Evolutionary conservation across 306 rosid species (phyloP).

Genomic region (Delonix regia): DNA sequence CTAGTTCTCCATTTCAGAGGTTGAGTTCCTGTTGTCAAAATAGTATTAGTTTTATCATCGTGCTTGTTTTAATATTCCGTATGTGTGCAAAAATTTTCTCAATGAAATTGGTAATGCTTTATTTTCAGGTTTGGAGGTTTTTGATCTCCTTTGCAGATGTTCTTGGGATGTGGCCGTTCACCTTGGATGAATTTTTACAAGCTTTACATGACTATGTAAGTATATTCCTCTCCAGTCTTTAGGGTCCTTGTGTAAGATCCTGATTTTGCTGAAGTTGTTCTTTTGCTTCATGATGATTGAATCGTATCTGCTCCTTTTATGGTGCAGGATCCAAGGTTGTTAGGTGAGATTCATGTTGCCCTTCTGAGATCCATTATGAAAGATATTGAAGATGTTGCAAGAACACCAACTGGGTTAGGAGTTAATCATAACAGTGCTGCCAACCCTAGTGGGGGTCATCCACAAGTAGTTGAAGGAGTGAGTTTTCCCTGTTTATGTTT

Average conservation of each 20-base stretch:
- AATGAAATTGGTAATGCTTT: slow-evolving; percentile 24
- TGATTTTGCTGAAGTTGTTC: slow-evolving; percentile 23
- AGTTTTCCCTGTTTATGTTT: slow-evolving; percentile 24
- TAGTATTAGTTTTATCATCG: slow-evolving; percentile 5
- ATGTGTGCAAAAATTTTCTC: not conserved
- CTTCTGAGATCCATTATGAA: slow-evolving; percentile 68
- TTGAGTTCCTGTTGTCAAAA: not conserved
- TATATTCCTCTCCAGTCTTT: slow-evolving; percentile 2
- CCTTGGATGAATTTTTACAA: slow-evolving; percentile 84
- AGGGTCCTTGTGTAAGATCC: not conserved
- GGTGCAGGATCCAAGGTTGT: slow-evolving; percentile 70
- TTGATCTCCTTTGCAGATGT: slow-evolving; percentile 74
- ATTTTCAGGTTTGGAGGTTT: slow-evolving; percentile 81
- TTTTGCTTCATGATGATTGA: slow-evolving; percentile 18
- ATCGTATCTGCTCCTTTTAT: slow-evolving; percentile 23
- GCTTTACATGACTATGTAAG: slow-evolving; percentile 88
- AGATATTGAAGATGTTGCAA: slow-evolving; percentile 78
- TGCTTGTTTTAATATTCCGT: slow-evolving; percentile 10
- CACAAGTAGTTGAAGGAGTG: slow-evolving; percentile 76
- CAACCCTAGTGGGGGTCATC: slow-evolving; percentile 78
- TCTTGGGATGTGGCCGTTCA: slow-evolving; percentile 83
- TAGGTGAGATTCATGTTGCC: slow-evolving; percentile 77
- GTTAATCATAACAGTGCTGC: slow-evolving; percentile 56
- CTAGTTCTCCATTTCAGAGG: slow-evolving; percentile 7
- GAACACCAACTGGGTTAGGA: slow-evolving; percentile 60